These are phyloP conservation scores for Pestalotiopsis sp. DNA, from an alignment of 2,329 filamentous ascomycete species.

Conservation along the genomic window DNA sequence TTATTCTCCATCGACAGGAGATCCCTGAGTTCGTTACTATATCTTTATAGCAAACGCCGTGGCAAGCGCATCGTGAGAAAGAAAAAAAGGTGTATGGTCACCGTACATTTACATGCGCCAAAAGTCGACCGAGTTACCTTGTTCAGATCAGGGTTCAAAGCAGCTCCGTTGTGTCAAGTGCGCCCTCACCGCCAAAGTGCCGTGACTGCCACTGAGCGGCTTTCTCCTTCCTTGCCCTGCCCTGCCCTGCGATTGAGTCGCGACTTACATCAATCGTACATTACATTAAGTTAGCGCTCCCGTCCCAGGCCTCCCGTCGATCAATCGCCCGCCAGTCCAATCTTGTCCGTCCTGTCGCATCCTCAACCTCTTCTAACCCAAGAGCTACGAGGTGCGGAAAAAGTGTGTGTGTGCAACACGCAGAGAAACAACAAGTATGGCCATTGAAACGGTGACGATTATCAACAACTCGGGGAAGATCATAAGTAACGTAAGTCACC, in stretches of 20 bases:
- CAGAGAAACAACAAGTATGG: slow-evolving; percentile 31
- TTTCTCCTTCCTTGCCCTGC: background rate
- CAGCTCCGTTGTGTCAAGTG: background rate
- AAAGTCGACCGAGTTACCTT: background rate
- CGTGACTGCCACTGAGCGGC: background rate
- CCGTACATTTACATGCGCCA: background rate
- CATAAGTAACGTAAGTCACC: slow-evolving; percentile 74
- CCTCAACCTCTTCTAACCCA: background rate
- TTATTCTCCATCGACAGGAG: background rate
- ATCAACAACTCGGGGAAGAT: slow-evolving; percentile 91
- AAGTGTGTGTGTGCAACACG: background rate
- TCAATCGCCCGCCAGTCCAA: background rate
- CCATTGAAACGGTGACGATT: slow-evolving; percentile 76
- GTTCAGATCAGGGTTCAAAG: background rate
- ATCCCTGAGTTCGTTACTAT: background rate
- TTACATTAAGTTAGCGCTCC: background rate
- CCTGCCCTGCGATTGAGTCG: no score
- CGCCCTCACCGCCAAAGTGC: background rate
- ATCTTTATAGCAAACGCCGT: background rate
- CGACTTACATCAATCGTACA: background rate
- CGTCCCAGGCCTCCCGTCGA: background rate
- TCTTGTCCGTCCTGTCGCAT: background rate
- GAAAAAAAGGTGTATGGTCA: background rate
- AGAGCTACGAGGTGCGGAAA: background rate
- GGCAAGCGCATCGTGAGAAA: background rate